Percentiles rank a stretch among this genome's conserved stretches.
phyloP scores from a whole-genome alignment of 306 rosid species.

The Sophora flavescens region DNA sequence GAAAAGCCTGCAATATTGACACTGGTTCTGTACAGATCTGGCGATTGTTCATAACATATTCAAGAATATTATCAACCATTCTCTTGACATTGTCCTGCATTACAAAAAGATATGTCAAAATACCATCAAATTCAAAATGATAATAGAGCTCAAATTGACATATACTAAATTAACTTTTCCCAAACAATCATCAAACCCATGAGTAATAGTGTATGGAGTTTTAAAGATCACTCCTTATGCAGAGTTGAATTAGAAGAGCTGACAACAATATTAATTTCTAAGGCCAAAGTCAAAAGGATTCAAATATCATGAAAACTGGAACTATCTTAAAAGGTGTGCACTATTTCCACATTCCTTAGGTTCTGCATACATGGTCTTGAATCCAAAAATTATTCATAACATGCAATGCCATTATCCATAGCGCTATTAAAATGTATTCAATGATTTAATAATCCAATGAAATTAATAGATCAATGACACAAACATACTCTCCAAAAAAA shows the following conservation, averaged over 20 bases:
- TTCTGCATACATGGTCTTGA: slow-evolving; percentile 15
- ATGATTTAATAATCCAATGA: slow-evolving; percentile 16
- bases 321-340: not conserved
- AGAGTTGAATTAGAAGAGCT: slow-evolving; percentile 23
- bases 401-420: slow-evolving; percentile 10
- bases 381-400: slow-evolving; percentile 3
- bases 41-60: slow-evolving; percentile 75
- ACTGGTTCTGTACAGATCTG: slow-evolving; percentile 59
- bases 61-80: slow-evolving; percentile 66
- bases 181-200: slow-evolving; percentile 1
- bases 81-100: slow-evolving; percentile 73
- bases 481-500: slow-evolving; percentile 23
- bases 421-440: not conserved
- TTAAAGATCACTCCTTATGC: slow-evolving; percentile 21
- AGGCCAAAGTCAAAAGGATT: slow-evolving; percentile 13
- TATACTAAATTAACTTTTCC: not conserved
- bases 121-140: slow-evolving; percentile 11
- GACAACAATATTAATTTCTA: slow-evolving; percentile 21
- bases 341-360: slow-evolving; percentile 22
- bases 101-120: slow-evolving; percentile 43
- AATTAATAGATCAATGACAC: slow-evolving; percentile 15
- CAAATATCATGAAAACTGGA: slow-evolving; percentile 12
- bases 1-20: slow-evolving; percentile 80
- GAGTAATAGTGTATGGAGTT: slow-evolving; percentile 13
- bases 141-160: slow-evolving; percentile 13